Evolutionary conservation across 2,329 filamentous ascomycete species (phyloP), one percentile per base, ranked within the genome.

Genomic region (Fusarium piperis): DNA sequence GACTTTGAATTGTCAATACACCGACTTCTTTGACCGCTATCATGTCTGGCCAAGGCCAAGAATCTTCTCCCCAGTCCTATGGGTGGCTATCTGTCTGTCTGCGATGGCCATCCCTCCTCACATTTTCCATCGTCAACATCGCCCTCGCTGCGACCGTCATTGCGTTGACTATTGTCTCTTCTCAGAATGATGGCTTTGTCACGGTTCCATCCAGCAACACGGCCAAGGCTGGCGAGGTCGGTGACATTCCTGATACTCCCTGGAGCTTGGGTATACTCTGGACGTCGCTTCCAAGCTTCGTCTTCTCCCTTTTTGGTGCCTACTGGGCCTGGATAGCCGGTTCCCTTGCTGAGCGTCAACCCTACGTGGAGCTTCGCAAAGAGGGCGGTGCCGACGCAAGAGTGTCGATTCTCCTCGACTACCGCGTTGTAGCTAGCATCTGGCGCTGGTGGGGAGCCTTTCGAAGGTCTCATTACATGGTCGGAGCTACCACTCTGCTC

Each of bases 281-380:
- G 65, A 68, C 65, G 20, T 52, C 65, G 6, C 18, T 68, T 18
- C 65, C 65, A 3, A 68, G 52, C 44, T 68, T 68, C 44, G 62
- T 65, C 7, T 61, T 68, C 10, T 48, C 65, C 3, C 62, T 68
- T 26, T 68, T 68, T 10, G 65, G 62, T 16, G 62, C 65, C 18
- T 65, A 68, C 36, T 68, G 65, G 65, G 65, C 65, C 20, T 71
- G 68, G 68, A 66, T 71, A 12, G 62, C 68, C 11, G 41, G 55
- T 8, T 53, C 68, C 4, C 60, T 68, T 15, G 59, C 68, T 30
- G 68, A 71, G 28, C 68, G 68, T 7, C 68, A 71, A 13, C 68
- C 68, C 13, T 71, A 61, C 23, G 68, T 68, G 15, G 68, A 71
- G 33, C 56, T 71, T 12, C 68, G 68, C 11, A 66, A 63, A 15